Conservation (phyloP, 2,329 filamentous ascomycete species). For the Periconia sp. region DNA sequence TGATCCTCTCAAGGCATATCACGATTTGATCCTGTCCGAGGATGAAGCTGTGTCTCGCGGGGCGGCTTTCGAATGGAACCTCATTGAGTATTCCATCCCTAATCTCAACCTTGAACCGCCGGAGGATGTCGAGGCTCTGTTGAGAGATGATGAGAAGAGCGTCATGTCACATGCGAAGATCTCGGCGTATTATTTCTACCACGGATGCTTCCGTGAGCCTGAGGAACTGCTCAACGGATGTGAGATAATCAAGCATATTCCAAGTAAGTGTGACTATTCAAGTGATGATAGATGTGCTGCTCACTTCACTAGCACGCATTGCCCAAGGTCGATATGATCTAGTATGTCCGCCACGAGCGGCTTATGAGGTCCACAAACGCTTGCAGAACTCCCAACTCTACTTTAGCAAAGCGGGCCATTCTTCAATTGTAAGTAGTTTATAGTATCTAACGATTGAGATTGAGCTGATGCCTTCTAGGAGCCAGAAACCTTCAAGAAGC, state of each 20-base stretch:
- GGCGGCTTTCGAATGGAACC: conserved; percentile 38
- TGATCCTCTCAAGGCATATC: conserved; percentile 44
- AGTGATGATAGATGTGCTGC: neutral
- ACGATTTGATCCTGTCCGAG: conserved; percentile 42
- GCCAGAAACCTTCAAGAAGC: conserved; percentile 12
- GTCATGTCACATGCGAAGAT: conserved; percentile 43
- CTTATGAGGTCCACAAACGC: conserved; percentile 48
- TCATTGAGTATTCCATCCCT: conserved; percentile 33
- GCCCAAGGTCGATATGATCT: conserved; percentile 51
- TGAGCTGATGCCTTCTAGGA: conserved; percentile 8
- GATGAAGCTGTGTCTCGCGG: conserved; percentile 23
- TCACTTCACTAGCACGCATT: conserved; percentile 33
- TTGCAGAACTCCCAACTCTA: conserved; percentile 34
- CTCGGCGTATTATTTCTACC: conserved; percentile 49
- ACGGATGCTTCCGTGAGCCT: conserved; percentile 47
- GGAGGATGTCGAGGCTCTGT: conserved; percentile 12
- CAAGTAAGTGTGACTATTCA: conserved; percentile 14
- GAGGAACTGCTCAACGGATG: conserved; percentile 44
- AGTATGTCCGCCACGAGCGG: conserved; percentile 48
- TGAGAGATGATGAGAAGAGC: conserved; percentile 31
- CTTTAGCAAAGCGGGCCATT: conserved; percentile 35
- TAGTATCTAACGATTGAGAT: neutral
- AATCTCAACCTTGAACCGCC: conserved; percentile 13
- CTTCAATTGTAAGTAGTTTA: conserved; percentile 14
- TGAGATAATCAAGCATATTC: conserved; percentile 40